Evolutionary conservation across 768 basidiomycete genomes (phyloP), one percentile per base, ranked within the genome.

Genomic region (Serendipita sp.): DNA sequence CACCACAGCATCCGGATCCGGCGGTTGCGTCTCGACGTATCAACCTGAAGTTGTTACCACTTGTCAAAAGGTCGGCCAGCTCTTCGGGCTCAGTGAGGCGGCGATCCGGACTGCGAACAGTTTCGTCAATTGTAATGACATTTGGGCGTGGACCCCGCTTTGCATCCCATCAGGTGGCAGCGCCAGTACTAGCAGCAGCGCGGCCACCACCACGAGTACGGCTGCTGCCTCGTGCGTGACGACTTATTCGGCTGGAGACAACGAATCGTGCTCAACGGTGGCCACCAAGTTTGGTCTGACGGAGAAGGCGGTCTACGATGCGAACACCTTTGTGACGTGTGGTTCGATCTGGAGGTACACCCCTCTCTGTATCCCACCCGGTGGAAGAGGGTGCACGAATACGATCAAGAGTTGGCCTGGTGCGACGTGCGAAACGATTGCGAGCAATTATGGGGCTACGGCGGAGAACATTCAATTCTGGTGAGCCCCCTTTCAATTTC

Each of bases 391-490:
- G 32, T 60, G 56, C 28, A 60, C 28, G 0, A 60, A 60, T 1
- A 60, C 56, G 16, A 60, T 60, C 35, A 60, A 30, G 24, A 60
- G 56, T 28, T 60, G 56, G 56, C 56, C 56, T 10, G 56, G 56
- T 16, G 56, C 56, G 10, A 60, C 56, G 0, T 41, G 56, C 18
- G 16, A 28, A 8, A 32, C 4, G 4, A 37, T 60, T 30, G 56
- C 56, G 28, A 38, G 5, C 4, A 30, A 10, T 8, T 24, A 60
- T 60, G 16, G 56, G 28, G 35, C 56, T n/a, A 60, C 56, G 18
- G 28, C 18, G 16, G 18, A 24, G 11, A 60, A 60, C 3, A 37
- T 60, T 38, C 28, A 37, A 8, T 60, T 60, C 30, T 60, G 56
- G 56, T 41, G 41, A 41, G 41, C 2, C 5, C 13, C 41, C 7